Percentiles rank a stretch among this genome's conserved stretches.
Conservation (phyloP, 1,284 basidiomycete species). For the Melampsora larici-populina region DNA sequence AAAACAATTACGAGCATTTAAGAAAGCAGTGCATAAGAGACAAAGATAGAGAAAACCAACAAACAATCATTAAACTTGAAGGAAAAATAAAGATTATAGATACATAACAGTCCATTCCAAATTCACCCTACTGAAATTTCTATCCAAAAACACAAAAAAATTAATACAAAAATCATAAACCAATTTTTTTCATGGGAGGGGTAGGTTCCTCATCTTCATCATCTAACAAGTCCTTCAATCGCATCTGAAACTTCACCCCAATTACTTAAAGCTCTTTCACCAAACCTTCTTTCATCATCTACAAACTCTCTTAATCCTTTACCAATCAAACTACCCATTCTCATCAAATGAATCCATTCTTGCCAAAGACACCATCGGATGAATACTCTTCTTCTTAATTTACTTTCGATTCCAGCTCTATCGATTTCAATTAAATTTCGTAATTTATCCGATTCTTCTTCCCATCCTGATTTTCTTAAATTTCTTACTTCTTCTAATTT, state of each 20-base stretch:
- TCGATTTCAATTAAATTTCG: conserved; percentile 69
- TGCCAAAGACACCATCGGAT: conserved; percentile 48
- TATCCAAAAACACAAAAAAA: no score
- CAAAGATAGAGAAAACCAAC: no score
- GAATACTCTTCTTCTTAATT: conserved; percentile 45
- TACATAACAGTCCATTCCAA: no score
- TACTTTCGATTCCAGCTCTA: conserved; percentile 57
- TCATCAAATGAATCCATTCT: conserved; percentile 44
- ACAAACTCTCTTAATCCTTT: conserved; percentile 31
- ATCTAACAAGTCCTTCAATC: conserved; percentile 15
- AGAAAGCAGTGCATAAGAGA: no score
- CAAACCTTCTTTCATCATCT: conserved; percentile 32
- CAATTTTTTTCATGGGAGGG: no score
- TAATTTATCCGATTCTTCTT: conserved; percentile 73
- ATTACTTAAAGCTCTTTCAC: conserved; percentile 13
- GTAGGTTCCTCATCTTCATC: background rate
- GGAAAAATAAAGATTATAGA: no score
- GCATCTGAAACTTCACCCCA: conserved; percentile 31
- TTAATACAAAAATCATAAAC: no score
- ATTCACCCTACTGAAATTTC: no score
- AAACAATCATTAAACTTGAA: no score
- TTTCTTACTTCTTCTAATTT: conserved; percentile 75
- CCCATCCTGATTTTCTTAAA: no score
- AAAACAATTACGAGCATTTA: no score
- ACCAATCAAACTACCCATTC: conserved; percentile 21